phyloP scores from a whole-genome alignment of 202 grass and related monocot genomes.

The Cymbopogon flexuosus region DNA sequence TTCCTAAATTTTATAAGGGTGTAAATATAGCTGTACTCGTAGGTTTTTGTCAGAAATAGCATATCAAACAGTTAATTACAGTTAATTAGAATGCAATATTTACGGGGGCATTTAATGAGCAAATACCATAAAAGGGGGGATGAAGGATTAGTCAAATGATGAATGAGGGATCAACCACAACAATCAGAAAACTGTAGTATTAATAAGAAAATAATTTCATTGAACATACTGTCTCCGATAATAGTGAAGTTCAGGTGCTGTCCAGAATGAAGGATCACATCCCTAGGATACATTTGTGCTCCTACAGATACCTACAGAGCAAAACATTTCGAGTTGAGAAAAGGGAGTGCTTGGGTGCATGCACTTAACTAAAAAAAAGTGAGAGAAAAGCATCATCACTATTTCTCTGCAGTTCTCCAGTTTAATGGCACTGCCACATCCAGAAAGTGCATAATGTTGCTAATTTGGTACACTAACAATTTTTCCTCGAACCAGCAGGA shows the following conservation, averaged over 20 bases:
- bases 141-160: neutral
- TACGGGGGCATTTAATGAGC: neutral
- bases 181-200: neutral
- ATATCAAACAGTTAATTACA: neutral
- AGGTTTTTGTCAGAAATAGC: neutral
- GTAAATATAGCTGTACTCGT: neutral
- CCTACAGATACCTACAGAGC: constrained; percentile 71
- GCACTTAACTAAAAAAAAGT: neutral
- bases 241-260: constrained; percentile 69
- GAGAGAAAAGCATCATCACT: neutral
- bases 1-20: neutral
- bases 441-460: neutral
- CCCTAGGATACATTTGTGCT: constrained; percentile 56
- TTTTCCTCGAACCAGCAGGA: neutral
- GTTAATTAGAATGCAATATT: neutral
- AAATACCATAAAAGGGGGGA: constrained; percentile 13
- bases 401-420: neutral
- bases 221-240: constrained; percentile 56
- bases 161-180: neutral
- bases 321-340: constrained; percentile 19
- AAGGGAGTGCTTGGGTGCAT: neutral
- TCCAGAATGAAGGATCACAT: constrained; percentile 58
- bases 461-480: neutral
- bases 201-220: constrained; percentile 20
- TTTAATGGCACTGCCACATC: neutral